phyloP scores from a whole-genome alignment of 2,329 filamentous ascomycete genomes.

The Penicillium sp. region DNA sequence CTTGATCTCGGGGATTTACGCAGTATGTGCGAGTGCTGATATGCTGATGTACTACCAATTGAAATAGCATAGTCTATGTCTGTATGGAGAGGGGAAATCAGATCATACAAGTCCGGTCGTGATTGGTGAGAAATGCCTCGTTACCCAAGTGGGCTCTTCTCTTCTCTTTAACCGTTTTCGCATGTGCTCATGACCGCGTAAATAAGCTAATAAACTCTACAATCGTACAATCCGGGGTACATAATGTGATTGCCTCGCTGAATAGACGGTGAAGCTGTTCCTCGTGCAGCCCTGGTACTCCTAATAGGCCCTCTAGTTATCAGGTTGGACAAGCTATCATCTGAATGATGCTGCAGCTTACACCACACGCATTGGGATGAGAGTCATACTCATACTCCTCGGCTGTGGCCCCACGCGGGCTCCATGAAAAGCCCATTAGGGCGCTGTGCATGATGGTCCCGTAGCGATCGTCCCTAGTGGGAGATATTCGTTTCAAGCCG shows the following conservation, averaged over 20 bases:
- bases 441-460: constrained; percentile 15
- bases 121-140: constrained; percentile 23
- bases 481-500: not conserved
- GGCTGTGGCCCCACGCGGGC: constrained; percentile 14
- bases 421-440: constrained; percentile 13
- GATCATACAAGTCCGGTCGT: not conserved
- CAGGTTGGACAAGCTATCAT: not conserved
- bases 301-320: constrained; percentile 7
- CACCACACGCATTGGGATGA: constrained; percentile 4
- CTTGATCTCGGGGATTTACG: not conserved
- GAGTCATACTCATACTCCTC: constrained; percentile 9
- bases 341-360: not conserved
- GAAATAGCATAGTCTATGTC: not conserved
- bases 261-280: constrained; percentile 3
- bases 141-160: not conserved
- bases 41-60: not conserved
- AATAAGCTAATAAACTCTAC: not conserved
- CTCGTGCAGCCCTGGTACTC: not conserved
- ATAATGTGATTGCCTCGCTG: not conserved
- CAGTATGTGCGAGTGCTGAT: not conserved
- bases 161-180: not conserved
- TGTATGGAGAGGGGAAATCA: too few species aligned
- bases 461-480: constrained; percentile 11
- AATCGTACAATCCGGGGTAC: not conserved
- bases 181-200: not conserved